These are phyloP conservation scores for Colletotrichum paranaense DNA, from an alignment of 2,329 filamentous ascomycete genomes.

Conservation along the genomic window DNA sequence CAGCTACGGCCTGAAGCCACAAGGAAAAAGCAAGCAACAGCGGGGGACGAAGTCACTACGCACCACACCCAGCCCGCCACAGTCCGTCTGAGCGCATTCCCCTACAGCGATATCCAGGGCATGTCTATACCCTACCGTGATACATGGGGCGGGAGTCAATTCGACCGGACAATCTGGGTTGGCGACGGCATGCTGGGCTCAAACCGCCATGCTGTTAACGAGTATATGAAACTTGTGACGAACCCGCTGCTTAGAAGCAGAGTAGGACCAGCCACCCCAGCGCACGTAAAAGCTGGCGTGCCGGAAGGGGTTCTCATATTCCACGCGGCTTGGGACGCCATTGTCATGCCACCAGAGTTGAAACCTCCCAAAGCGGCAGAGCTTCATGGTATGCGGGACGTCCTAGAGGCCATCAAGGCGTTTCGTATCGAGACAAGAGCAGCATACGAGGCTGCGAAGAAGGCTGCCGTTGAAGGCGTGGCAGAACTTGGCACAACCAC, in stretches of 20 bases:
- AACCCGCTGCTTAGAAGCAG: conserved; percentile 47
- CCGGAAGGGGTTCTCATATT: conserved; percentile 59
- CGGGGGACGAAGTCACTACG: conserved; percentile 10
- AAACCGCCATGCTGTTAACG: conserved; percentile 51
- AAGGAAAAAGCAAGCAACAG: conserved; percentile 28
- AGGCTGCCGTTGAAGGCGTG: conserved; percentile 25
- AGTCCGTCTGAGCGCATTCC: conserved; percentile 36
- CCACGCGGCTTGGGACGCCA: conserved; percentile 63
- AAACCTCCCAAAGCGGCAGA: conserved; percentile 43
- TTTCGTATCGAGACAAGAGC: conserved; percentile 49
- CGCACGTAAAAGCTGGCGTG: conserved; percentile 62
- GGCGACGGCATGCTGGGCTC: conserved; percentile 49
- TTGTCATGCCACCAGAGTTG: conserved; percentile 51
- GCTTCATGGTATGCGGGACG: conserved; percentile 55
- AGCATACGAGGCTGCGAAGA: conserved; percentile 40
- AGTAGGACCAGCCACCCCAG: conserved; percentile 59
- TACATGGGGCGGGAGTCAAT: conserved; percentile 43
- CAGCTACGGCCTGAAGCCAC: background rate
- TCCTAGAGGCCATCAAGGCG: conserved; percentile 53
- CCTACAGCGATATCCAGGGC: conserved; percentile 40
- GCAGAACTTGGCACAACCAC: conserved; percentile 15
- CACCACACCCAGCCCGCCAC: conserved; percentile 34
- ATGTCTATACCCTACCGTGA: conserved; percentile 43
- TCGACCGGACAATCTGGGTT: conserved; percentile 58
- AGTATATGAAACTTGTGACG: conserved; percentile 59